These are phyloP conservation scores for Sinapis alba DNA, from an alignment of 441 rosid species.

Conservation along the genomic window DNA sequence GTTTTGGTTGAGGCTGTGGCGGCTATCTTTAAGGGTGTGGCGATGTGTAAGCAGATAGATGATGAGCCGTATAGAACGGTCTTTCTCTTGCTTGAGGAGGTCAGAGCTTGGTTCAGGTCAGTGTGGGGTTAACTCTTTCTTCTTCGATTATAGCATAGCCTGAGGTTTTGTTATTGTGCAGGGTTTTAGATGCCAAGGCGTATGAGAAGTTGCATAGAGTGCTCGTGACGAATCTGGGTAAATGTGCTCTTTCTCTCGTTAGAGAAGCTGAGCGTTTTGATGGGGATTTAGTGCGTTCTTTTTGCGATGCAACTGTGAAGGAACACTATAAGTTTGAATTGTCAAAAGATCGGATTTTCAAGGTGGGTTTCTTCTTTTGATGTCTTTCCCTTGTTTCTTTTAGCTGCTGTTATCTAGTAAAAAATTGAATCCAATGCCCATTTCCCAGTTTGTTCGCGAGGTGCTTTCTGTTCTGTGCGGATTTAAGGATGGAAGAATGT, in stretches of 20 bases:
- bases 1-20: slow-evolving; percentile 62
- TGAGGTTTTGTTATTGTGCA: slow-evolving; percentile 30
- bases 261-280: slow-evolving; percentile 53
- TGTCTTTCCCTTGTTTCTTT: background rate
- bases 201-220: slow-evolving; percentile 62
- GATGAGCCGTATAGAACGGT: slow-evolving; percentile 45
- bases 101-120: slow-evolving; percentile 72
- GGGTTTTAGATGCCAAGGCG: slow-evolving; percentile 63
- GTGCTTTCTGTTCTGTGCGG: background rate
- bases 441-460: slow-evolving; percentile 65
- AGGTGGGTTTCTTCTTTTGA: slow-evolving; percentile 48
- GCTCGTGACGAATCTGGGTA: slow-evolving; percentile 57
- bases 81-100: slow-evolving; percentile 65
- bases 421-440: background rate
- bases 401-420: slow-evolving; percentile 13
- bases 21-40: slow-evolving; percentile 54
- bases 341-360: slow-evolving; percentile 63
- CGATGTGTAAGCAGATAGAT: slow-evolving; percentile 49
- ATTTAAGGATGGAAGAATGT: background rate
- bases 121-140: slow-evolving; percentile 1
- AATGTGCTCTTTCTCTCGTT: slow-evolving; percentile 54
- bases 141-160: background rate
- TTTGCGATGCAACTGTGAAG: background rate
- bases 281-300: slow-evolving; percentile 27
- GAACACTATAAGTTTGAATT: slow-evolving; percentile 60